phyloP scores from a whole-genome alignment of 768 basidiomycete genomes.

The Boletus subcaerulescens region DNA sequence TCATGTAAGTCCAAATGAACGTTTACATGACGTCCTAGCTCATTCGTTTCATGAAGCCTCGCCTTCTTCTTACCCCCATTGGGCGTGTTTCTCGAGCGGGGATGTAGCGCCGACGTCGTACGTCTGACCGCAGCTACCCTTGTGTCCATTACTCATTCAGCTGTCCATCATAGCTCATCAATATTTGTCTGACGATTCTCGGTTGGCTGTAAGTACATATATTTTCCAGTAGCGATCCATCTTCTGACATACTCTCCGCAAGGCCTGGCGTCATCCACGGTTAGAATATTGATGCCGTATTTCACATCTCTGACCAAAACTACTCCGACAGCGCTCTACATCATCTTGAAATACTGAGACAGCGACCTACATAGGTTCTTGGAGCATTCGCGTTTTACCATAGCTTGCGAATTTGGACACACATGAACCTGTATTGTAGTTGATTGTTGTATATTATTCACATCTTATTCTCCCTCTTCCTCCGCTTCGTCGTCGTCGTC shows the following conservation, averaged over 20 bases:
- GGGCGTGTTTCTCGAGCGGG: slow-evolving; percentile 86
- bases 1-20: slow-evolving; percentile 36
- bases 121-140: slow-evolving; percentile 31
- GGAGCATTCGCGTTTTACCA: not conserved
- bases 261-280: slow-evolving; percentile 81
- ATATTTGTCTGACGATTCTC: slow-evolving; percentile 74
- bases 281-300: slow-evolving; percentile 15
- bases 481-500: slow-evolving; percentile 2
- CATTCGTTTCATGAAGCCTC: slow-evolving; percentile 36
- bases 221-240: not conserved
- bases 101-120: slow-evolving; percentile 75
- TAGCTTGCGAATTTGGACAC: not conserved
- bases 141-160: not conserved
- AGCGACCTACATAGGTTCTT: no score
- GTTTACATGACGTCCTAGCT: slow-evolving; percentile 1
- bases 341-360: slow-evolving; percentile 69
- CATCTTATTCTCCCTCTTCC: slow-evolving; percentile 7
- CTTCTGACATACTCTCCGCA: slow-evolving; percentile 14
- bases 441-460: slow-evolving; percentile 1
- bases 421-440: slow-evolving; percentile 4
- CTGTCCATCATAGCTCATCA: slow-evolving; percentile 47
- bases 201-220: slow-evolving; percentile 65
- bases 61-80: slow-evolving; percentile 79
- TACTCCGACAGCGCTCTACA: slow-evolving; percentile 61
- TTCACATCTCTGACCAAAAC: slow-evolving; percentile 10